A percentile compares a stretch with the other conserved stretches of the same genome.
Conservation (phyloP, 2,329 filamentous ascomycete genomes). For the Claviceps paspali region DNA sequence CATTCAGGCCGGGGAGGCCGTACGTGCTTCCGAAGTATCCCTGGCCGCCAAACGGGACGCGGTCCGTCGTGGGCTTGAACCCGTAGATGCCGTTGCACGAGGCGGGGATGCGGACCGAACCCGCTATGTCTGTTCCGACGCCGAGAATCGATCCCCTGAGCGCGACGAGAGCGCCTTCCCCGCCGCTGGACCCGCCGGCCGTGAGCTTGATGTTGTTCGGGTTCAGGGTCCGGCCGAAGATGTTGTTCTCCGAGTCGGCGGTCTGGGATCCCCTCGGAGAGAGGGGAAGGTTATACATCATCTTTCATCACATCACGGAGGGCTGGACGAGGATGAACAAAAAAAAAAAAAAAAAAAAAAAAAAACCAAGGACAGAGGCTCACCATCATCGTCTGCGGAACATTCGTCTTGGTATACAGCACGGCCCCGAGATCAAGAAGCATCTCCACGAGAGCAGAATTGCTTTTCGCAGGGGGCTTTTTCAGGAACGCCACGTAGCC, state of each 20-base stretch:
- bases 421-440: constrained; percentile 14
- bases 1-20: constrained; percentile 12
- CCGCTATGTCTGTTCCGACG: constrained; percentile 17
- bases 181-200: constrained; percentile 12
- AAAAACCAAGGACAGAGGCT: background rate
- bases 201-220: constrained; percentile 19
- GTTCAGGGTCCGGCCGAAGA: constrained; percentile 14
- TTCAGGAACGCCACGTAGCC: constrained; percentile 14
- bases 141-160: constrained; percentile 12
- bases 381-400: constrained; percentile 48
- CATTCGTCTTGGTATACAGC: constrained; percentile 29
- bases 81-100: constrained; percentile 41
- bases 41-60: constrained; percentile 29
- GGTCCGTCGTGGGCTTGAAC: constrained; percentile 38
- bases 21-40: constrained; percentile 8
- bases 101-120: constrained; percentile 35
- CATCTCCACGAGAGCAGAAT: constrained; percentile 12
- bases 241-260: constrained; percentile 23
- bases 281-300: too few species aligned
- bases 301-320: background rate
- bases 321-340: background rate
- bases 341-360: background rate
- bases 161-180: constrained; percentile 11
- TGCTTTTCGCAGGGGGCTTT: constrained; percentile 8
- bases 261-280: constrained; percentile 9